Evolutionary conservation across 108 stramenopile genomes (phyloP), one percentile per base, ranked within the genome.

Genomic region (Pseudonitzschia delicatissima): DNA sequence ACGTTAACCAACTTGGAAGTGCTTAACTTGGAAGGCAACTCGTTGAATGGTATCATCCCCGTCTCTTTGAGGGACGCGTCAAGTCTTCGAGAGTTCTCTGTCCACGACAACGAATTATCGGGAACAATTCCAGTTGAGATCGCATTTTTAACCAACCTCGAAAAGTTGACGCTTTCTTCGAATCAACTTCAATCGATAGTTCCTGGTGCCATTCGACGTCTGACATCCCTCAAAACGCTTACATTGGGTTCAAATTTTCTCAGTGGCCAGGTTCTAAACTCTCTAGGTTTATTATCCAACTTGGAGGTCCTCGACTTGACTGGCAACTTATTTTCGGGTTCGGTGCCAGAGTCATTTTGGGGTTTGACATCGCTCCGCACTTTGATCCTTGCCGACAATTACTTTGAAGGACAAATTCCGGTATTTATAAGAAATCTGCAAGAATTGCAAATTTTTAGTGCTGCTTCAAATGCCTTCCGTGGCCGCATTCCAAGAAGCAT

Each of bases 1-100:
- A 13, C 25, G 45, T 36, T 58, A 23, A 52, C 45, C 11, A 68
- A 31, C 32, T 59, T 91, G 26, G 69, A 78, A 36, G 66, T 61
- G 18, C 59, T 92, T 29, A 76, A 79, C 48, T 61, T 92, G 48
- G 77, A 86, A 32, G 52, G 62, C 9, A 92, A 92, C 75, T 61
- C 67, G 17, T 69, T 93, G 8, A 58, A 18, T 20, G 88, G 88
- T 13, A 36, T 27, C 11, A 64, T 93, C 20, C 91, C 91, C 2
- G 44, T 68, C 9, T 45, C 48, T 1, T 44, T 92, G 20, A 80
- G 71, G 1, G 44, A 70, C 6, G 42, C 81, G 45, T 53, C 61
- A 3, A 62, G 62, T 8, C 36, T 84, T 18, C 51, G 34, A 4
- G 61, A 69, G 42, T 48, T 82, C 49, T 49, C 42, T 12, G 39